These are phyloP conservation scores for Phyllostachys edulis DNA, from an alignment of 176 grass and related monocot genomes.

Conservation along the genomic window DNA sequence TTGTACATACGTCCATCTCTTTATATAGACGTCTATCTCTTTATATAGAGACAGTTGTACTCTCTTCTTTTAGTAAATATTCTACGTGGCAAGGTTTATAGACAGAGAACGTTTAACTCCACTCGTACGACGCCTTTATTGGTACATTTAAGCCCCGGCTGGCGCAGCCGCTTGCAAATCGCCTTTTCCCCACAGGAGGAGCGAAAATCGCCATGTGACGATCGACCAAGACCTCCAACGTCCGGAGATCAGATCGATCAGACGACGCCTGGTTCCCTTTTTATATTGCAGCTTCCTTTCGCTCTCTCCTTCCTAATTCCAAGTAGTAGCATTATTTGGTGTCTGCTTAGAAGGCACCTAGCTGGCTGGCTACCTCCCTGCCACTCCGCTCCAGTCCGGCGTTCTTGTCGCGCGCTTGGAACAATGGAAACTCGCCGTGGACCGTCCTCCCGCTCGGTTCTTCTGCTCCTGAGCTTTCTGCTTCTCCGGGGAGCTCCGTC, in stretches of 20 bases:
- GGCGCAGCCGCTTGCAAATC: not conserved
- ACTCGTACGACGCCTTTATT: not conserved
- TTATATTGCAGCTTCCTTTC: not conserved
- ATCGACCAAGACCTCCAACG: not conserved
- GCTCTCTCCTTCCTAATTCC: not conserved
- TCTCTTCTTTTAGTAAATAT: too few species aligned
- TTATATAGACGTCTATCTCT: too few species aligned
- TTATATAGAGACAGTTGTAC: too few species aligned
- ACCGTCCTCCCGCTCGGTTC: not conserved
- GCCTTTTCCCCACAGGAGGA: not conserved
- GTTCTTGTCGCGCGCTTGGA: not conserved
- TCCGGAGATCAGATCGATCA: not conserved
- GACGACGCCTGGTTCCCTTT: not conserved
- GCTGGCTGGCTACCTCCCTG: not conserved
- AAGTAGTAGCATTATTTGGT: not conserved
- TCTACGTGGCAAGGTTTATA: too few species aligned
- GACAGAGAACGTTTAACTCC: not conserved
- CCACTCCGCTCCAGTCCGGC: too few species aligned
- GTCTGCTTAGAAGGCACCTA: not conserved
- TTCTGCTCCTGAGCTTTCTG: not conserved
- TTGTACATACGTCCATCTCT: too few species aligned
- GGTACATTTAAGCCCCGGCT: not conserved
- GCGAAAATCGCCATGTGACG: not conserved
- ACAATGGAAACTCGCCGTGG: conserved; percentile 24
- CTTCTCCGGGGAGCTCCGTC: not conserved